phyloP scores from a whole-genome alignment of 2,329 filamentous ascomycete species.

The Pseudocercospora fuligena region DNA sequence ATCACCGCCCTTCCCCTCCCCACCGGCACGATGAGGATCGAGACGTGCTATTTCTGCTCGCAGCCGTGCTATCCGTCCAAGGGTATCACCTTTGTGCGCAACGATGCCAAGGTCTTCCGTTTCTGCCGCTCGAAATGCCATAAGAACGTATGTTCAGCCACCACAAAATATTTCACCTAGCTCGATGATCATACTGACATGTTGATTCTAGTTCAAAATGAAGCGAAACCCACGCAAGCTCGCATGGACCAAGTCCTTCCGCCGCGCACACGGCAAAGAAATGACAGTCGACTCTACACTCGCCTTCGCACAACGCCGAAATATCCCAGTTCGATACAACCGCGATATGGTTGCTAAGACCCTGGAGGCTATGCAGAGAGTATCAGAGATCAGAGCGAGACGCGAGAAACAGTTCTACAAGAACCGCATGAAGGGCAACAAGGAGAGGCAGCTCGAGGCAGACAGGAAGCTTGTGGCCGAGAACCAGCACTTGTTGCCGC shows the following conservation, averaged over 20 bases:
- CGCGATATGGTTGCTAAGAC: constrained; percentile 87
- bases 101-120: constrained; percentile 68
- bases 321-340: constrained; percentile 95
- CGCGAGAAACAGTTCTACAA: constrained; percentile 94
- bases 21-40: constrained; percentile 51
- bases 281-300: constrained; percentile 95
- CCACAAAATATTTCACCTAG: neutral
- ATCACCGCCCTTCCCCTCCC: neutral
- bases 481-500: constrained; percentile 88
- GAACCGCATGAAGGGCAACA: constrained; percentile 89
- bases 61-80: constrained; percentile 69
- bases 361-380: constrained; percentile 87
- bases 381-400: constrained; percentile 80
- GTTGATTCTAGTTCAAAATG: constrained; percentile 76
- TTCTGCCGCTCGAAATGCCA: constrained; percentile 73
- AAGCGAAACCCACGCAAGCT: constrained; percentile 97
- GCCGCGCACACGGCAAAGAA: constrained; percentile 77
- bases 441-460: constrained; percentile 75
- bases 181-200: constrained; percentile 18
- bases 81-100: constrained; percentile 69
- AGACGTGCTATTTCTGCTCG: constrained; percentile 74
- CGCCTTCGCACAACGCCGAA: constrained; percentile 88
- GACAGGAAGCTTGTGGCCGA: constrained; percentile 88
- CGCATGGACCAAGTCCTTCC: constrained; percentile 95
- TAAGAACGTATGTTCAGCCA: constrained; percentile 54